A percentile compares a stretch with the other conserved stretches of the same genome.
Conservation (phyloP, 2,329 filamentous ascomycete species). For the Fonsecaea monophora region DNA sequence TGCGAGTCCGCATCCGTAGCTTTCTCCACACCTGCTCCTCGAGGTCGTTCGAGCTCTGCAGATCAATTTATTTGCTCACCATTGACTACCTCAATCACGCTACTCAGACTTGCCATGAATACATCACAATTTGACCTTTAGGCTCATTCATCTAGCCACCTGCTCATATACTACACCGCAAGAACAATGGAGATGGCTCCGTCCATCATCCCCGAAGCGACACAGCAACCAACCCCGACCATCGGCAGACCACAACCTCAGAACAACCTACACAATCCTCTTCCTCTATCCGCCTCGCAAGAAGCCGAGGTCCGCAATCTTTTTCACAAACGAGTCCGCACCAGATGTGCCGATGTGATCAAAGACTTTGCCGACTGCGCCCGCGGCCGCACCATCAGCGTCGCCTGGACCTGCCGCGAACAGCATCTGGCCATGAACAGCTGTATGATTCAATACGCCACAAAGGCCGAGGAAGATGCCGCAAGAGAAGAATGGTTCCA, state of each 20-base stretch:
- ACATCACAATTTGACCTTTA: not conserved
- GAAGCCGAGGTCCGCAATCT: conserved; percentile 82
- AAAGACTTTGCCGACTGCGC: conserved; percentile 93
- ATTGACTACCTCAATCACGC: not conserved
- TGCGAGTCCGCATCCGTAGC: not conserved
- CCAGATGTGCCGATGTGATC: conserved; percentile 77
- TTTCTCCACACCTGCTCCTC: conserved; percentile 19
- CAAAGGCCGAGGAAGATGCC: conserved; percentile 81
- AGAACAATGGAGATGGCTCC: conserved; percentile 36
- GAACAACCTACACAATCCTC: conserved; percentile 68
- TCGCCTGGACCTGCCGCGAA: conserved; percentile 82
- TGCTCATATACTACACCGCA: not conserved
- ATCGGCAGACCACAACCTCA: conserved; percentile 6
- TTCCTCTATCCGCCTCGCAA: conserved; percentile 81
- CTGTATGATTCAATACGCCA: conserved; percentile 94
- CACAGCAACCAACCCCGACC: conserved; percentile 21
- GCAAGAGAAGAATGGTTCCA: conserved; percentile 95
- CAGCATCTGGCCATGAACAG: conserved; percentile 87
- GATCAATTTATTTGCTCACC: conserved; percentile 9
- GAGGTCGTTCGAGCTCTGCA: conserved; percentile 11
- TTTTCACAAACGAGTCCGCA: conserved; percentile 79
- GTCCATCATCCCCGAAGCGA: conserved; percentile 24
- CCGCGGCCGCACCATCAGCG: conserved; percentile 80
- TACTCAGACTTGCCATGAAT: not conserved
- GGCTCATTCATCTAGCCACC: not conserved